Base-by-base conservation (phyloP, 495 filamentous ascomycete species). In the Collariella sp. region DNA sequence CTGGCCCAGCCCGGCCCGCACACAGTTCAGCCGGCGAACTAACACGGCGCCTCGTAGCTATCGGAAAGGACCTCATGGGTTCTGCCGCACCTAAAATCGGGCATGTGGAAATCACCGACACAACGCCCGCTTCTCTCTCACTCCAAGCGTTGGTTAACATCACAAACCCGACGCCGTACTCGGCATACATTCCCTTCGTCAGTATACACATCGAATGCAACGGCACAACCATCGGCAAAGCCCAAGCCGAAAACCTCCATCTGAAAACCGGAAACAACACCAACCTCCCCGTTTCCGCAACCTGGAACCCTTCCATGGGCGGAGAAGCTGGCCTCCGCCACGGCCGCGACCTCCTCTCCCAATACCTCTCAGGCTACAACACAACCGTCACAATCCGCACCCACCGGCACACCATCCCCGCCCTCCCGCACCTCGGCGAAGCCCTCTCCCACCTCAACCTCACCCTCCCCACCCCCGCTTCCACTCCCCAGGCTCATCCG, bases 91-190 rank as follows among this genome's bases (percentile, higher is more conserved):
- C 86, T 12, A 73, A 79, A 47, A 67, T 94, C 43, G 78, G 80
- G 13, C 70, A 68, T 39, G 66, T 98, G 18, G 70, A 77, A 49
- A 77, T 98, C 52, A 62, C 81, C 29, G 74, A 84, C 36, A 94
- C 89, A 0, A 82, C 83, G 4, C 69, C 76, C 38, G 78, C 82
- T 15, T 86, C 83, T 5, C 67, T 96, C 19, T 80, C 78, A 13
- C 66, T 96, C 10, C 72, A 79, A 54, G 84, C 87, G 10, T 70
- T 63, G 19, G 71, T 94, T 52, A 93, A 91, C 64, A 73, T 96
- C 55, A 91, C 86, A 2, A 98, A 98, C 62, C 93, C 93, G 3
- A 94, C 89, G 1, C 72, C 82, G 0, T 96, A 96, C 67, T 83
- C 86, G 22, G 89, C 86, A 0, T 73, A 75, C 18, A 71, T 98